A percentile compares a stretch with the other conserved stretches of the same genome.
Evolutionary conservation across 2,329 filamentous ascomycete genomes (phyloP).

Genomic region (Reticulascus tulasneorum): DNA sequence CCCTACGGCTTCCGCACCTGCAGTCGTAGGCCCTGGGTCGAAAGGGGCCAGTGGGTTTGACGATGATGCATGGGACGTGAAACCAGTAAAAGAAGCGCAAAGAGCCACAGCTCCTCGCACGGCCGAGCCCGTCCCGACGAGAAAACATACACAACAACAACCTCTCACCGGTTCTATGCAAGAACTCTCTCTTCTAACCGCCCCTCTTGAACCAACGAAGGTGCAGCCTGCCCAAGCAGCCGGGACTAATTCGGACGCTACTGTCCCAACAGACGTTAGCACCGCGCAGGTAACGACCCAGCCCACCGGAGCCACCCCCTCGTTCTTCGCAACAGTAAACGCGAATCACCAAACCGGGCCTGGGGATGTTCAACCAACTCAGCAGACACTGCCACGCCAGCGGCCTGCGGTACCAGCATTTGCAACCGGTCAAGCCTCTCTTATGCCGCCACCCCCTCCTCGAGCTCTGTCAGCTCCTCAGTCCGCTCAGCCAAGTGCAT

Average conservation of each 20-base stretch:
- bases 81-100: constrained; percentile 63
- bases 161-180: constrained; percentile 67
- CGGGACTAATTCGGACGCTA: constrained; percentile 24
- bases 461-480: constrained; percentile 85
- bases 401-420: constrained; percentile 37
- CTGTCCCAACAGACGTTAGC: constrained; percentile 22
- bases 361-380: constrained; percentile 7
- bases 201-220: constrained; percentile 50
- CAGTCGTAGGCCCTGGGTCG: too few species aligned
- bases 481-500: constrained; percentile 69
- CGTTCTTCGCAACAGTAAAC: constrained; percentile 48
- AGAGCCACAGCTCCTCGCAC: constrained; percentile 24
- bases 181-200: constrained; percentile 50
- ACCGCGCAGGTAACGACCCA: constrained; percentile 37
- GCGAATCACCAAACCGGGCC: too few species aligned
- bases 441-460: constrained; percentile 73
- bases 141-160: too few species aligned
- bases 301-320: constrained; percentile 52
- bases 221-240: constrained; percentile 23
- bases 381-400: constrained; percentile 34
- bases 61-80: constrained; percentile 96
- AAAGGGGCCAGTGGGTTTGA: constrained; percentile 63
- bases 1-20: constrained; percentile 8
- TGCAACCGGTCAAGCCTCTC: constrained; percentile 53
- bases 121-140: constrained; percentile 35